Evolutionary conservation across 2,329 filamentous ascomycete species (phyloP).

Genomic region (Mollisiaceae sp.): DNA sequence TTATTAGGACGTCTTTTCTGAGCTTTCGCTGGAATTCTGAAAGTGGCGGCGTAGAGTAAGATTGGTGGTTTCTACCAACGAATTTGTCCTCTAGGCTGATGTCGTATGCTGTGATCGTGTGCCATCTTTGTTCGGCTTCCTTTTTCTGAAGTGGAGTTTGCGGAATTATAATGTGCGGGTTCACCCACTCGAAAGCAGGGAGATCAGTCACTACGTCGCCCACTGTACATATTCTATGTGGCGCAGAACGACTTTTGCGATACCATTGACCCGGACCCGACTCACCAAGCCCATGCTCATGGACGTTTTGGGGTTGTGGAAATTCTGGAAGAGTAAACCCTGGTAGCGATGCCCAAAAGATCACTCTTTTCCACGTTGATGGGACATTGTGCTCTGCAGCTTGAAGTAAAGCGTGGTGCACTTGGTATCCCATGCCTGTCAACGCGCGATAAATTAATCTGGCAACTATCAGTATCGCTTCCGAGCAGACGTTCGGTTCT

Average conservation of each 20-base stretch:
- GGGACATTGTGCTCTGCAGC: slow-evolving; percentile 26
- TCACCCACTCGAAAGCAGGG: slow-evolving; percentile 28
- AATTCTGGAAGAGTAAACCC: slow-evolving; percentile 27
- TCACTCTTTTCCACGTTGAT: slow-evolving; percentile 20
- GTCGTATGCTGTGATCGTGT: not conserved
- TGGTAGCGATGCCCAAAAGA: slow-evolving; percentile 31
- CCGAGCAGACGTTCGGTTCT: too few species aligned
- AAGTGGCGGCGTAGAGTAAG: slow-evolving; percentile 13
- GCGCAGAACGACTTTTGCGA: slow-evolving; percentile 18
- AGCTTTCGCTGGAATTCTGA: slow-evolving; percentile 25
- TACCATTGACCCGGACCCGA: slow-evolving; percentile 11
- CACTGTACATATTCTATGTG: slow-evolving; percentile 23
- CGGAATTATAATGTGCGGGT: slow-evolving; percentile 8
- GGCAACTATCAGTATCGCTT: not conserved
- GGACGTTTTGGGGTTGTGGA: slow-evolving; percentile 24
- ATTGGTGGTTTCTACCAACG: slow-evolving; percentile 15
- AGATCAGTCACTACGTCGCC: slow-evolving; percentile 30
- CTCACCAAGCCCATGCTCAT: not conserved
- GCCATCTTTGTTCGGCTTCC: not conserved
- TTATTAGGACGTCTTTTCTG: not conserved
- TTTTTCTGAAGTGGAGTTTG: slow-evolving; percentile 6
- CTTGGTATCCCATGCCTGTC: slow-evolving; percentile 33
- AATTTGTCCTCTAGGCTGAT: not conserved
- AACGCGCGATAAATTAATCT: slow-evolving; percentile 33
- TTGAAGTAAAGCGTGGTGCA: slow-evolving; percentile 28